These are phyloP conservation scores for Hanseniaspora hatyaiensis DNA, from an alignment of 805 yeast species.

Conservation along the genomic window DNA sequence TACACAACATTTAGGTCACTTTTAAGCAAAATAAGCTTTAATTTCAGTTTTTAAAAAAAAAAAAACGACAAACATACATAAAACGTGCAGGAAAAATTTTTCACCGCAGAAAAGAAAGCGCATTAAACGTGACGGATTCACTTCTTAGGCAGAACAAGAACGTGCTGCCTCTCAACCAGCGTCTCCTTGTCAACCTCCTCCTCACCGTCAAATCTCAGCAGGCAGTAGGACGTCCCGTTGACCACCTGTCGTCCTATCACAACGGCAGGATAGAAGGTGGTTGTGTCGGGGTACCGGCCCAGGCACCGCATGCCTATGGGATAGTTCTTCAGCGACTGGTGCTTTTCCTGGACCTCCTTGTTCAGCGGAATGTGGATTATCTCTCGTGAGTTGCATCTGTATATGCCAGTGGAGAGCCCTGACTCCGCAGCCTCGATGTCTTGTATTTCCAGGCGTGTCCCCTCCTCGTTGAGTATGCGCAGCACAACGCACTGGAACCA, in stretches of 20 bases:
- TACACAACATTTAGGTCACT: no score
- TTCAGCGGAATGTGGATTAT: constrained; percentile 56
- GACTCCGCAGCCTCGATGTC: constrained; percentile 97
- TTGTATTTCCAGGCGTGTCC: constrained; percentile 70
- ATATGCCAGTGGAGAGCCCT: constrained; percentile 76
- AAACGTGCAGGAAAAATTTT: no score
- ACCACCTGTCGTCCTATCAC: constrained; percentile 68
- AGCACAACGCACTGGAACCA: constrained; percentile 95
- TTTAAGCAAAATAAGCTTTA: no score
- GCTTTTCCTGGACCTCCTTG: constrained; percentile 15
- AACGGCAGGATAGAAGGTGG: constrained; percentile 90
- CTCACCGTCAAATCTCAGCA: constrained; percentile 86
- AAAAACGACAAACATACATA: no score
- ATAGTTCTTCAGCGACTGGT: constrained; percentile 37
- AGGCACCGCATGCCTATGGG: constrained; percentile 72
- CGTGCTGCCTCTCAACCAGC: constrained; percentile 75
- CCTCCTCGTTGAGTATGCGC: constrained; percentile 58
- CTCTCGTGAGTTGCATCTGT: constrained; percentile 73
- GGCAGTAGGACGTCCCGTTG: constrained; percentile 35
- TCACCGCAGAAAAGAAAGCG: no score
- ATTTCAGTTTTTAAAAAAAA: no score
- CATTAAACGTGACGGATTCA: background rate
- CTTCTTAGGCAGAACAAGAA: constrained; percentile 54
- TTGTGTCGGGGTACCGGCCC: constrained; percentile 94
- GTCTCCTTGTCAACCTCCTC: constrained; percentile 94